Evolutionary conservation across 192 early-diverging fungal genomes (phyloP).

Genomic region (Backusella psychrophila): DNA sequence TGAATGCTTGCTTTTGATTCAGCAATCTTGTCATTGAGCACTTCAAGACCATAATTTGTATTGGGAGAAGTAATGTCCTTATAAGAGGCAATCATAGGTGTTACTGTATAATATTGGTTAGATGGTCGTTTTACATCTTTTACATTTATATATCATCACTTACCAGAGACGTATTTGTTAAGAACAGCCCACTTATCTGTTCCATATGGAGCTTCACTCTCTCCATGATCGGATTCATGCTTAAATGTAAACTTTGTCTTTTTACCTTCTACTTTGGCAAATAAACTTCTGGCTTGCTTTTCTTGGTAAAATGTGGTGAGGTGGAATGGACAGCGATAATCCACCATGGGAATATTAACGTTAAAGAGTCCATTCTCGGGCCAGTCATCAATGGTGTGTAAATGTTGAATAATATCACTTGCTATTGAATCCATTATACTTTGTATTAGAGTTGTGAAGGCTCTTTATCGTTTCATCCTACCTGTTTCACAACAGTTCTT

Average conservation of each 20-base stretch:
- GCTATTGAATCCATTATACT: not conserved
- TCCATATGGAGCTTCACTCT: not conserved
- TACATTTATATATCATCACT: not conserved
- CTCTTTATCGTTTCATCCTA: not conserved
- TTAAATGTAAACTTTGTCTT: not conserved
- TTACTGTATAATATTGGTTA: not conserved
- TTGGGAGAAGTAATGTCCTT: not conserved
- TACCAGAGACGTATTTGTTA: conserved; percentile 27
- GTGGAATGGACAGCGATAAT: conserved; percentile 21
- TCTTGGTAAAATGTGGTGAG: conserved; percentile 21
- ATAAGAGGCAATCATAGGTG: not conserved
- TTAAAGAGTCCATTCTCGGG: conserved; percentile 36
- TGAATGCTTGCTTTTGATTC: not conserved
- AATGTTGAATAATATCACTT: conserved; percentile 22
- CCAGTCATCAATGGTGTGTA: conserved; percentile 27
- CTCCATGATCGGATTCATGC: not conserved
- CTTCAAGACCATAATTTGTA: not conserved
- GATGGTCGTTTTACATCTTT: no score
- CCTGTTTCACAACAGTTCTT: conserved; percentile 30
- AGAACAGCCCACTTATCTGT: conserved; percentile 28
- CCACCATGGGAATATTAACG: conserved; percentile 43
- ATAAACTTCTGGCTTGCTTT: not conserved
- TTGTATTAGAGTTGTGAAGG: not conserved
- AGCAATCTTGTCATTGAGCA: not conserved
- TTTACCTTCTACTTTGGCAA: not conserved